A percentile compares a stretch with the other conserved stretches of the same genome.
Evolutionary conservation across 2,329 filamentous ascomycete genomes (phyloP).

Genomic region (Plectosphaerella plurivora): DNA sequence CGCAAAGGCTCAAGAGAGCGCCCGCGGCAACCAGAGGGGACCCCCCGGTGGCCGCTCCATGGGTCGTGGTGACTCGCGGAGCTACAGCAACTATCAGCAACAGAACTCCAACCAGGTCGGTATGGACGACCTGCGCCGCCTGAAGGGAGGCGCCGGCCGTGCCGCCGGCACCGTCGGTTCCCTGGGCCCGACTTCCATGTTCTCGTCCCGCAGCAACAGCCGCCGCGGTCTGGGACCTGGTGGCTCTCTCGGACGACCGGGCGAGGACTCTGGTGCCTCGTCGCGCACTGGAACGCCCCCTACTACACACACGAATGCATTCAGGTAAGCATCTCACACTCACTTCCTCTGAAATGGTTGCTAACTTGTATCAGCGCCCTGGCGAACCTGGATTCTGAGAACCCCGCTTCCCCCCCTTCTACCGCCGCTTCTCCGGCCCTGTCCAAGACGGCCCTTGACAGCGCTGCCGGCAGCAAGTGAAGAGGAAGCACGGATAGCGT

Average conservation of each 20-base stretch:
- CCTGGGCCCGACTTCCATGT: constrained; percentile 81
- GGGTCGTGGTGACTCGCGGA: constrained; percentile 83
- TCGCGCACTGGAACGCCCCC: constrained; percentile 89
- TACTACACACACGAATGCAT: constrained; percentile 78
- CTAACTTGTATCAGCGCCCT: constrained; percentile 38
- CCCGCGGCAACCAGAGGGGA: constrained; percentile 59
- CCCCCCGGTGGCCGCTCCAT: constrained; percentile 62
- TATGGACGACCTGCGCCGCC: constrained; percentile 84
- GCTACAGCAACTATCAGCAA: constrained; percentile 69
- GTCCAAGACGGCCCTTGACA: constrained; percentile 57
- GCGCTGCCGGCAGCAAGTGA: constrained; percentile 38
- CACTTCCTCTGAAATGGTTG: background rate
- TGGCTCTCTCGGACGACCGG: constrained; percentile 65
- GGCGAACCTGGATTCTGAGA: constrained; percentile 57
- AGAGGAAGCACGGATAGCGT: constrained; percentile 8
- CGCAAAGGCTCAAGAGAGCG: constrained; percentile 73
- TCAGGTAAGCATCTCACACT: constrained; percentile 63
- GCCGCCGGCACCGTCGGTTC: constrained; percentile 58
- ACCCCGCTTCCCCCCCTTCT: constrained; percentile 66
- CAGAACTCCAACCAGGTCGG: constrained; percentile 80
- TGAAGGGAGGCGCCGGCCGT: constrained; percentile 59
- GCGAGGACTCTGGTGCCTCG: constrained; percentile 81
- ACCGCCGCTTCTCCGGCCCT: constrained; percentile 62
- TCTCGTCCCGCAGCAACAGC: constrained; percentile 86
- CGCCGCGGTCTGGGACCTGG: constrained; percentile 76